These are phyloP conservation scores for Poteriospumella lacustris DNA, from an alignment of 108 stramenopile species.

Conservation along the genomic window DNA sequence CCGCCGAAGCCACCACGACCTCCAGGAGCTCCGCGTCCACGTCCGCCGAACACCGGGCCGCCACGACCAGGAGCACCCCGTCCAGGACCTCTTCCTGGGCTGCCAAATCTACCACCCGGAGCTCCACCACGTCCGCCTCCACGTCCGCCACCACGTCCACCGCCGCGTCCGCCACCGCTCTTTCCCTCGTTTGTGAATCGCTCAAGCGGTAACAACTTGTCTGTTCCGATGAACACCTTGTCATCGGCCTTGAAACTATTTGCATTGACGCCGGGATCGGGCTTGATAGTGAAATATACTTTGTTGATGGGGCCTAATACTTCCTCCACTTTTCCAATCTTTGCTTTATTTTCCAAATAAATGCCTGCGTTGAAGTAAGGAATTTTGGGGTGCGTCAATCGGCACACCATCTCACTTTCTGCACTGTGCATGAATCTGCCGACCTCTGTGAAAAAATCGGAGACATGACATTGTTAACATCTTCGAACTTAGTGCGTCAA, in stretches of 20 bases:
- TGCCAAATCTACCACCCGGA: slow-evolving; percentile 38
- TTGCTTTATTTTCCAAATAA: slow-evolving; percentile 94
- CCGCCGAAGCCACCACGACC: slow-evolving; percentile 16
- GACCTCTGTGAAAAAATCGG: slow-evolving; percentile 33
- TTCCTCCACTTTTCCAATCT: slow-evolving; percentile 96
- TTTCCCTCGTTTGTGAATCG: slow-evolving; percentile 77
- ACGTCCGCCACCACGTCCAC: slow-evolving; percentile 29
- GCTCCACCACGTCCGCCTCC: slow-evolving; percentile 28
- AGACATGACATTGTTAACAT: background rate
- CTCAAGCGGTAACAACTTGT: slow-evolving; percentile 79
- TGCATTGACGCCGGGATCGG: slow-evolving; percentile 82
- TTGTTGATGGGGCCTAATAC: slow-evolving; percentile 86
- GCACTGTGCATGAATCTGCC: slow-evolving; percentile 51
- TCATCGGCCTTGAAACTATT: slow-evolving; percentile 81
- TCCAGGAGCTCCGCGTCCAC: slow-evolving; percentile 50
- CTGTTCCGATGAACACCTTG: slow-evolving; percentile 78
- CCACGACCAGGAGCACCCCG: slow-evolving; percentile 57
- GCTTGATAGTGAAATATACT: slow-evolving; percentile 90
- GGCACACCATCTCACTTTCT: slow-evolving; percentile 58
- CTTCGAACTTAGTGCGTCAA: background rate
- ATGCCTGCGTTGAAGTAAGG: slow-evolving; percentile 97
- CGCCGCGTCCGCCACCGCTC: slow-evolving; percentile 40
- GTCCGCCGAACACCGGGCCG: slow-evolving; percentile 41
- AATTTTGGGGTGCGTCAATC: slow-evolving; percentile 68
- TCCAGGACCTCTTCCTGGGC: slow-evolving; percentile 51